Evolutionary conservation across 768 basidiomycete species (phyloP), one percentile per base, ranked within the genome.

Genomic region (Cystofilobasidium bisporidii): DNA sequence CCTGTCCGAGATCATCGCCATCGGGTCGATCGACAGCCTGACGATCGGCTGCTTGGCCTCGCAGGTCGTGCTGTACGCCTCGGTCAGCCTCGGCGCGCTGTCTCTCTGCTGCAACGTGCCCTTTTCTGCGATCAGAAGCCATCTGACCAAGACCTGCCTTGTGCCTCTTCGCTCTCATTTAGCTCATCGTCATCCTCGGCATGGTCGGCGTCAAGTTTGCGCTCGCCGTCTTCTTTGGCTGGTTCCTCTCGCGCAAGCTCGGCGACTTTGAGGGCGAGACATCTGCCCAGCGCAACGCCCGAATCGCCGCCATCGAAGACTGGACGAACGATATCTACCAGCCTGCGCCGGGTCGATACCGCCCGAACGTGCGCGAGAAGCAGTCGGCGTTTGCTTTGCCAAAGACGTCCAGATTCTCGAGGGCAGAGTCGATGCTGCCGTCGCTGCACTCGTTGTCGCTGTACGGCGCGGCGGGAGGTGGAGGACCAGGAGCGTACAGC

Each of bases 271-370:
- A 88, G 70, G 83, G 84, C 45, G 96, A 99, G 79, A 90, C 91
- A 20, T 91, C 92, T 75, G 86, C 89, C 75, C 84, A 98, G 75
- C 84, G 93, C 18, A 91, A 91, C 86, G 84, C 85, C 69, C 86
- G 94, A 28, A 85, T 87, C 2, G 83, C 84, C 28, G 89, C 91
- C 76, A 96, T 99, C 72, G 96, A 99, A 77, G 85, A 87, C 72
- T 99, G 96, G 96, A 86, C 91, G 28, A 87, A 87, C 72, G 91
- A 97, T 74, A 98, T 99, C 71, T 93, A 94, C 77, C 85, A 86
- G 50, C 85, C 94, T 18, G 96, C 96, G 1, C 96, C 96, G 2
- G 86, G 86, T 70, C 81, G 87, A 63, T 89, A 91, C 73, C 85
- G 96, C 30, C 96, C 96, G 10, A 96, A 89, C 72, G 91, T 91